Evolutionary conservation across 129 eudicot genomes (phyloP), one percentile per base, ranked within the genome.

Genomic region (Tagetes erecta): DNA sequence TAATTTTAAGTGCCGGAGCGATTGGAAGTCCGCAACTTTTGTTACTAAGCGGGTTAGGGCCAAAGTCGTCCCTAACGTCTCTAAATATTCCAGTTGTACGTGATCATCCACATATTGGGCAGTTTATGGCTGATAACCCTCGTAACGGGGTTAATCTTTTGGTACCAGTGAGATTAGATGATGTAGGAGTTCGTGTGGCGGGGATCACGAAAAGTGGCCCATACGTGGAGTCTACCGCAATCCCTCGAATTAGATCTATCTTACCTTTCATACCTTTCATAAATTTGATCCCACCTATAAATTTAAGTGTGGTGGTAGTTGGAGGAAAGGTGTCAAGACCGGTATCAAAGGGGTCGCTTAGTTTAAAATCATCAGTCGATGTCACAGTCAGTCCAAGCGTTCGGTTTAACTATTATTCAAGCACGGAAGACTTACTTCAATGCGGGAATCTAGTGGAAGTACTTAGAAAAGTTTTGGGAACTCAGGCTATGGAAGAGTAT

Each of bases 21-120:
- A 60, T 60, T 10, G 67, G 67, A 6, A 60, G 67, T 11, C 67
- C 44, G 36, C 67, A 60, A 60, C 67, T 60, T 35, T 68, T 80
- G 66, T 66, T 67, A 37, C 1, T 74, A 12, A 74, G 46, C 20
- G 60, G 59, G 12, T 13, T 74, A 39, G 78, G 78, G 36, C 78
- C 70, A 12, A 10, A 20, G 8, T 42, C 78, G 27, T 74, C 66
- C 20, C 57, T 74, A 20, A 30, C 20, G 10, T 74, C 78, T 13
- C 20, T 2, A 0, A 63, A 63, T 2, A 74, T 74, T n/a, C 36
- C 63, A 0, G 36, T 74, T 10, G 50, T 74, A 37, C 70, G 6
- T 20, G 60, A 62, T 12, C 51, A 45, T 35, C 75, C 75, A 2
- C 20, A 36, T 39, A 46, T 71, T 8, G 49, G 75, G 6, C 39